Base-by-base conservation (phyloP, 2,329 filamentous ascomycete genomes). In the Anthostomella pinea region DNA sequence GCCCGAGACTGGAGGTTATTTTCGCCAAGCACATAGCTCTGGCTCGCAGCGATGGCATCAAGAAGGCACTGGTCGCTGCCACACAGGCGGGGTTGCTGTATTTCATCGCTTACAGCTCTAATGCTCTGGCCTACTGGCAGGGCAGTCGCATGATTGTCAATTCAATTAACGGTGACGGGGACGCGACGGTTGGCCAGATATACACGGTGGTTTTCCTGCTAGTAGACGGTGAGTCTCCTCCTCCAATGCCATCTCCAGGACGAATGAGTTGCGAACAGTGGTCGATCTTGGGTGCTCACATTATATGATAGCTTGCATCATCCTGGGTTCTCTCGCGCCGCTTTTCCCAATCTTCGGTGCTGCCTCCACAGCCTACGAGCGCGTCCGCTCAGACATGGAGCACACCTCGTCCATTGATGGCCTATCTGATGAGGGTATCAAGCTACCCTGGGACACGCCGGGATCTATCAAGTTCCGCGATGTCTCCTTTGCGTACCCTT, bases 141-240 rank as follows among this genome's bases (percentile, higher is more conserved):
- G 81, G 80, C 28, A 79, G 75, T 45, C 43, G 42, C 39, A 56
- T 38, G 29, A 70, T 72, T 46, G 64, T 65, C 11, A 55, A 62
- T 6, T 56, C 65, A 2, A 58, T 66, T 3, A 60, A 62, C 3
- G 54, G 57, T 15, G 52, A 52, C 1, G 44, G 53, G 17, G 59
- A 58, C 13, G 53, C 62, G 4, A 65, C 65, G 1, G 63, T 72
- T 7, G 68, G 70, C 23, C 57, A 64, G n/a, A 67, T 79, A 11
- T 83, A 82, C 47, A 80, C 78, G 1, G 79, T 82, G 19, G 77
- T 83, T 9, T 79, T 83, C 35, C 63, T 83, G 19, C 74, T 83
- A 8, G 67, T 83, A 2, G 79, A 83, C 45, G 77, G 67, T 69
- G 59, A 45, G 62, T 43, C 15, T 8, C 13, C 21, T 20, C 6